Base-by-base conservation (phyloP, 176 grass and related monocot species). In the Oryza officinalis region DNA sequence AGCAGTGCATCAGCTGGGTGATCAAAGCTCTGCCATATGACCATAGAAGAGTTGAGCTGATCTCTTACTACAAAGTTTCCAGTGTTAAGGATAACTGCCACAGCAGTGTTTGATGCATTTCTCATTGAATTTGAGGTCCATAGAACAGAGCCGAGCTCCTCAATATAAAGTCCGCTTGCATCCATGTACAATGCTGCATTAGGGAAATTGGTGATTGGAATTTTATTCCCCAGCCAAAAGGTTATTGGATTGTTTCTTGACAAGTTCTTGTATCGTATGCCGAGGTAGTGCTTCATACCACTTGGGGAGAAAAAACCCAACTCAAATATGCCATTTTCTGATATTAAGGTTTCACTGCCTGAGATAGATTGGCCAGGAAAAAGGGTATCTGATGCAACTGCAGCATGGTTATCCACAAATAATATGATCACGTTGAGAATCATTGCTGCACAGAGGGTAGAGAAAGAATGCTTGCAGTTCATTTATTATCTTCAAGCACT, bases 11-110 rank as follows among this genome's bases (percentile, higher is more conserved):
- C 79, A 4, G 79, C 72, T 5, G 80, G 88, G 54, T 87, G 43
- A 78, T 86, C 88, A 69, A 90, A 87, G 67, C 88, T 90, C 64
- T 90, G 88, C 88, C 88, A 87, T 27, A 33, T 30, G 8, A 83
- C 71, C 33, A 65, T 60, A 33, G 43, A 71, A 22, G 74, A 65
- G 74, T 84, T 75, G 11, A 13, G 26, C 1, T 10, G 41, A 52
- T 77, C 80, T 25, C 65, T 61, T 46, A 89, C 49, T 23, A 89
- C 75, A 37, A 89, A 79, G 41, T 89, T 89, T 63, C 81, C 81
- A 26, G 40, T 80, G 49, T 89, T 82, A 20, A 81, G 81, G 18
- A 81, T 54, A 37, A 76, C 69, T 8, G 81, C 80, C 33, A 84
- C 66, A 32, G 38, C 45, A 44, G 71, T 79, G 15, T 8, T 28